Evolutionary conservation across 2,329 filamentous ascomycete species (phyloP).

Genomic region (Fusarium neocosmosporiellum): DNA sequence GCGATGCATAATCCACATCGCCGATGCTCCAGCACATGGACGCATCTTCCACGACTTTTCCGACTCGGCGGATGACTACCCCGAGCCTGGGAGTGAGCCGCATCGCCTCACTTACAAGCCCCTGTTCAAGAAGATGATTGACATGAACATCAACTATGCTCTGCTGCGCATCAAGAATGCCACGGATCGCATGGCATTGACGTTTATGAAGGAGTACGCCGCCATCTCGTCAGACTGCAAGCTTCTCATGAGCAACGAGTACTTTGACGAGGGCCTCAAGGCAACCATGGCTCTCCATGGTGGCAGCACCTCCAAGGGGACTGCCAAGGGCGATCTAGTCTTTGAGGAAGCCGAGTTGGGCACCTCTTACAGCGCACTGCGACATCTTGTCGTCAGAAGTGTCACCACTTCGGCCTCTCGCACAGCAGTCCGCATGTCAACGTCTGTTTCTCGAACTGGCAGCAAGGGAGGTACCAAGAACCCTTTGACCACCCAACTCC

Average conservation of each 20-base stretch:
- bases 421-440: conserved; percentile 22
- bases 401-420: conserved; percentile 25
- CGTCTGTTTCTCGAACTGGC: conserved; percentile 11
- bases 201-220: conserved; percentile 14
- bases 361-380: conserved; percentile 10
- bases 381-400: conserved; percentile 16
- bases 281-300: background rate
- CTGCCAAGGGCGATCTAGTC: conserved; percentile 9
- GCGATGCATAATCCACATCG: conserved; percentile 37
- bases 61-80: background rate
- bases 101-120: conserved; percentile 13
- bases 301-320: background rate
- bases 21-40: conserved; percentile 22
- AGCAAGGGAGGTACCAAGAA: conserved; percentile 9
- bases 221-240: conserved; percentile 11
- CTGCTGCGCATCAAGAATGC: conserved; percentile 6
- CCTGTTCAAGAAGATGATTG: conserved; percentile 21
- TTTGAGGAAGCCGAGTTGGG: conserved; percentile 21
- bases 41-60: conserved; percentile 3
- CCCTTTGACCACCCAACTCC: background rate
- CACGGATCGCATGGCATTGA: conserved; percentile 7
- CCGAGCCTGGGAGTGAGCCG: conserved; percentile 2
- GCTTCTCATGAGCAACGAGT: background rate
- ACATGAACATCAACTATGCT: conserved; percentile 23
- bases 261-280: conserved; percentile 5